Conservation (phyloP, 768 basidiomycete species). For the Hebeloma cylindrosporum region DNA sequence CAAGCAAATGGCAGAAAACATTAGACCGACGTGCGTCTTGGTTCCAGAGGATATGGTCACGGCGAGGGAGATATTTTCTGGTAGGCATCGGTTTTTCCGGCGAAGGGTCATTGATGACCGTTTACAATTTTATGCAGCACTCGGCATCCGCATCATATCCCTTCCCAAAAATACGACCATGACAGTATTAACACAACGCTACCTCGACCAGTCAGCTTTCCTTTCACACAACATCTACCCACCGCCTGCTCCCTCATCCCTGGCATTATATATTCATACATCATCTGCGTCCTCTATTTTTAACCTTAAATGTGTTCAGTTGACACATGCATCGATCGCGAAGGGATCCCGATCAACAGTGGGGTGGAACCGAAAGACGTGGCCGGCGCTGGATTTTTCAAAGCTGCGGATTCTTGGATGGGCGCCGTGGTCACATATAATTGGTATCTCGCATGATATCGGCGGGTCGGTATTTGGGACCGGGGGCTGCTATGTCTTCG, state of each 20-base stretch:
- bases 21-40: constrained; percentile 22
- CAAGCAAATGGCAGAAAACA: constrained; percentile 22
- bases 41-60: constrained; percentile 14
- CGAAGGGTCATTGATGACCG: background rate
- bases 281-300: constrained; percentile 29
- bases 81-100: constrained; percentile 12
- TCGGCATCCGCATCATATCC: constrained; percentile 1
- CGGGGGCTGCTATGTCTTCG: constrained; percentile 30
- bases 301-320: constrained; percentile 32
- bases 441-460: constrained; percentile 22
- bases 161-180: constrained; percentile 18
- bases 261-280: constrained; percentile 28
- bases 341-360: constrained; percentile 11
- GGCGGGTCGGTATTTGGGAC: constrained; percentile 19
- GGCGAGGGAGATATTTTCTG: constrained; percentile 12
- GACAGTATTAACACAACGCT: constrained; percentile 19
- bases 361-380: constrained; percentile 11
- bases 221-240: constrained; percentile 3
- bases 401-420: constrained; percentile 24
- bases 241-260: constrained; percentile 11
- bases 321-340: constrained; percentile 22
- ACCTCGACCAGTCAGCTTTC: constrained; percentile 18
- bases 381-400: constrained; percentile 5
- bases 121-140: constrained; percentile 1
- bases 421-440: constrained; percentile 28